A percentile compares a stretch with the other conserved stretches of the same genome.
Evolutionary conservation across 2,329 filamentous ascomycete species (phyloP).

Genomic region (Fusarium sp.): DNA sequence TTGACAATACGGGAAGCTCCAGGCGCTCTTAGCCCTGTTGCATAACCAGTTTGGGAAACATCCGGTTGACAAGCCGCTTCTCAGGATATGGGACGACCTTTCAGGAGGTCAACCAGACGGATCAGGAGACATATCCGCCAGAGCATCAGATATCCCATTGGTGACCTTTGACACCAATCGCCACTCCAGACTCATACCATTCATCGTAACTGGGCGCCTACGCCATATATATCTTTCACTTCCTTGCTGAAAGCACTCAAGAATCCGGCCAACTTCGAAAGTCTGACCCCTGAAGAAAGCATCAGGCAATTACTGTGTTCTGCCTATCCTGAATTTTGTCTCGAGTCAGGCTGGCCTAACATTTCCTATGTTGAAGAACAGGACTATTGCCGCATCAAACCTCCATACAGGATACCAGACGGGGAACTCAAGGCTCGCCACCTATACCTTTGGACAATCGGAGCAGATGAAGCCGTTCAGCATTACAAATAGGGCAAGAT

Average conservation of each 20-base stretch:
- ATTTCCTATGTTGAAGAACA: neutral
- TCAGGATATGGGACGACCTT: neutral
- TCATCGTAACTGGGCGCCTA: neutral
- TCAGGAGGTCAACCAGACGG: constrained; percentile 8
- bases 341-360: neutral
- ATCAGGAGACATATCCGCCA: neutral
- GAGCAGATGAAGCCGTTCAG: neutral
- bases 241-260: neutral
- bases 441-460: neutral
- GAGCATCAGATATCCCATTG: neutral
- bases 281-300: neutral
- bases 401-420: neutral
- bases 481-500: constrained; percentile 2
- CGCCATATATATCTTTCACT: constrained; percentile 1
- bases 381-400: neutral
- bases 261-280: neutral
- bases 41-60: neutral
- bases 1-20: neutral
- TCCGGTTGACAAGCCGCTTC: neutral
- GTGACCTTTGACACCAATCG: neutral
- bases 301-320: neutral
- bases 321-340: neutral
- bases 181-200: neutral
- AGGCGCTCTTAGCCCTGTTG: neutral
- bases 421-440: neutral